phyloP scores from a whole-genome alignment of 768 basidiomycete species.

The Boletus sp. region DNA sequence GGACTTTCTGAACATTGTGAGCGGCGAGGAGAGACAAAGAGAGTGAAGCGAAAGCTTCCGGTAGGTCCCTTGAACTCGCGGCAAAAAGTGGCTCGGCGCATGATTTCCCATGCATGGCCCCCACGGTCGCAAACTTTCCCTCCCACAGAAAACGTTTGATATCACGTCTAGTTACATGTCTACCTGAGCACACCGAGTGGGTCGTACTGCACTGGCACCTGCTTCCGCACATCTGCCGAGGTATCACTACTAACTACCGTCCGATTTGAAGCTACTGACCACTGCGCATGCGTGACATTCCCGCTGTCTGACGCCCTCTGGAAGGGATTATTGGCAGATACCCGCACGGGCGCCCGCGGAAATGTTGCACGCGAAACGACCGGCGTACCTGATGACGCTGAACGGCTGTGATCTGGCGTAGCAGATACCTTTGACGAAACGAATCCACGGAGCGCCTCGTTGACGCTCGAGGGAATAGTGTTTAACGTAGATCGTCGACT shows the following conservation, averaged over 20 bases:
- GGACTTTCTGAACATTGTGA: too few relatives aligned
- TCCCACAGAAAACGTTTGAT: background rate
- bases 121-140: slow-evolving; percentile 1
- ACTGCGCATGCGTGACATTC: background rate
- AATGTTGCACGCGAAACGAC: slow-evolving; percentile 14
- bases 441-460: slow-evolving; percentile 23
- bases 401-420: slow-evolving; percentile 12
- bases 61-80: too few relatives aligned
- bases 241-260: slow-evolving; percentile 1
- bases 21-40: too few relatives aligned
- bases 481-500: slow-evolving; percentile 14
- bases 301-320: slow-evolving; percentile 19
- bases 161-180: background rate
- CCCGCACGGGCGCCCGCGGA: slow-evolving; percentile 25
- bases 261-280: slow-evolving; percentile 2
- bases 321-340: slow-evolving; percentile 32
- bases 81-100: slow-evolving; percentile 5
- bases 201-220: slow-evolving; percentile 22
- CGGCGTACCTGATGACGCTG: slow-evolving; percentile 13
- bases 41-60: too few relatives aligned
- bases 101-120: slow-evolving; percentile 23
- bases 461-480: slow-evolving; percentile 16
- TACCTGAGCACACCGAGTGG: slow-evolving; percentile 32
- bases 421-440: slow-evolving; percentile 15
- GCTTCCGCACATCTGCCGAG: slow-evolving; percentile 10